Percentiles rank a stretch among this genome's conserved stretches.
phyloP scores from a whole-genome alignment of 345 rosid species.

The Hibiscus mutabilis region DNA sequence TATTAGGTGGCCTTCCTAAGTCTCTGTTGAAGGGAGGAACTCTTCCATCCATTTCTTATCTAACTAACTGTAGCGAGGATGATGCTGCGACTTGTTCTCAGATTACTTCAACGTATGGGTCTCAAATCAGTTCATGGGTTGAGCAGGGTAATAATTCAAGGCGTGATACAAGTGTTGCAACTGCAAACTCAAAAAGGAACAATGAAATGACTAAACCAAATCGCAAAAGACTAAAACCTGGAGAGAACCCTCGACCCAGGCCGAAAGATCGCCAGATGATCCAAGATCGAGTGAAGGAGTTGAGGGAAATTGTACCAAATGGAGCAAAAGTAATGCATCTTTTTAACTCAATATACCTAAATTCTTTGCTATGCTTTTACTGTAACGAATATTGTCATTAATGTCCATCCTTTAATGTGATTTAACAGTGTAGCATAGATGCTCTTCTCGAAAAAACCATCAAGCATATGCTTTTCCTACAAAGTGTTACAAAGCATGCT shows the following conservation, averaged over 20 bases:
- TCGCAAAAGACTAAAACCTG: constrained; percentile 83
- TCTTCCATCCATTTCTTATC: constrained; percentile 32
- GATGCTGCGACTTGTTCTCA: constrained; percentile 38
- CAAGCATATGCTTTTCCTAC: not conserved
- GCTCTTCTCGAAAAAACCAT: not conserved
- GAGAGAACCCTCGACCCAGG: constrained; percentile 92
- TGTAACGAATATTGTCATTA: constrained; percentile 1
- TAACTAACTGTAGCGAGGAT: constrained; percentile 38
- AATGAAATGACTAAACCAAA: constrained; percentile 37
- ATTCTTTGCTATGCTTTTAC: not conserved
- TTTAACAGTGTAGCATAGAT: not conserved
- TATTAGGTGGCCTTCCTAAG: constrained; percentile 30
- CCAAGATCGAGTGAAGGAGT: constrained; percentile 94
- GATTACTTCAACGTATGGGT: constrained; percentile 43
- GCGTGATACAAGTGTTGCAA: constrained; percentile 45
- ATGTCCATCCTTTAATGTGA: not conserved
- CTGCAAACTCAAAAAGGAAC: constrained; percentile 40
- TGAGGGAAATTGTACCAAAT: constrained; percentile 92
- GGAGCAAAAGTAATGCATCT: constrained; percentile 72
- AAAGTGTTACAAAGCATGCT: not conserved
- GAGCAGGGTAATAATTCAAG: constrained; percentile 52
- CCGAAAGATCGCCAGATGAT: constrained; percentile 99
- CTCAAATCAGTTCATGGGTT: constrained; percentile 82
- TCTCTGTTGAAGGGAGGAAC: constrained; percentile 29
- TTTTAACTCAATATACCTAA: not conserved